Conservation (phyloP, 306 rosid genomes). For the Dryas drummondii region DNA sequence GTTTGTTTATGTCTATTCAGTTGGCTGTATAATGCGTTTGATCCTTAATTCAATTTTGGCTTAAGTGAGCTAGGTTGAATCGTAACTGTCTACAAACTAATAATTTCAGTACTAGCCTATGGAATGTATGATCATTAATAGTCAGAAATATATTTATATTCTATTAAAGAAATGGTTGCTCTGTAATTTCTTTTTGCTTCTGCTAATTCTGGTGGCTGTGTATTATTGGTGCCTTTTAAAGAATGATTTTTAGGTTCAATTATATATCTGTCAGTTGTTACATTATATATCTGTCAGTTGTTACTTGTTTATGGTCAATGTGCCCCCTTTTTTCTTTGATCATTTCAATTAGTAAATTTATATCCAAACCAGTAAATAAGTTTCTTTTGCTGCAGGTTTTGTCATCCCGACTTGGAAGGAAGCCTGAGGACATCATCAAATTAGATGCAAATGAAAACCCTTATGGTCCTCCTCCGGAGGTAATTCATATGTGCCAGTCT, state of each 20-base stretch:
- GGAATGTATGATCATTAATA: neutral
- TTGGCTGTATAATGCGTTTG: neutral
- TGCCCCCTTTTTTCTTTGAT: neutral
- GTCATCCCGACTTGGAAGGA: slow-evolving; percentile 81
- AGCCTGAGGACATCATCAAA: slow-evolving; percentile 93
- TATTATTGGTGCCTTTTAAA: neutral
- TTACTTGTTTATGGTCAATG: neutral
- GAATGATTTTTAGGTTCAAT: neutral
- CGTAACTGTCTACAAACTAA: neutral
- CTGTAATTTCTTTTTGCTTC: neutral
- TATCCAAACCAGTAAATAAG: slow-evolving; percentile 5
- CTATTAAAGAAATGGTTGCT: neutral
- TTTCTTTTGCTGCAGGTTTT: slow-evolving; percentile 54
- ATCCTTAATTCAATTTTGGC: neutral
- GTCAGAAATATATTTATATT: neutral
- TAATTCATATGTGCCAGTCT: slow-evolving; percentile 20
- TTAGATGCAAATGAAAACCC: slow-evolving; percentile 98
- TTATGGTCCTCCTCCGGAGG: slow-evolving; percentile 99
- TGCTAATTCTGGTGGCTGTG: neutral
- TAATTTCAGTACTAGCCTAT: neutral
- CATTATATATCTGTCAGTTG: neutral
- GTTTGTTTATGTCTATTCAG: neutral
- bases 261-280: neutral
- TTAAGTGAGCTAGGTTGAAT: neutral
- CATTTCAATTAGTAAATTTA: slow-evolving; percentile 2